Evolutionary conservation across 1,284 basidiomycete genomes (phyloP), one percentile per base, ranked within the genome.

Genomic region (Marasmius sp.): DNA sequence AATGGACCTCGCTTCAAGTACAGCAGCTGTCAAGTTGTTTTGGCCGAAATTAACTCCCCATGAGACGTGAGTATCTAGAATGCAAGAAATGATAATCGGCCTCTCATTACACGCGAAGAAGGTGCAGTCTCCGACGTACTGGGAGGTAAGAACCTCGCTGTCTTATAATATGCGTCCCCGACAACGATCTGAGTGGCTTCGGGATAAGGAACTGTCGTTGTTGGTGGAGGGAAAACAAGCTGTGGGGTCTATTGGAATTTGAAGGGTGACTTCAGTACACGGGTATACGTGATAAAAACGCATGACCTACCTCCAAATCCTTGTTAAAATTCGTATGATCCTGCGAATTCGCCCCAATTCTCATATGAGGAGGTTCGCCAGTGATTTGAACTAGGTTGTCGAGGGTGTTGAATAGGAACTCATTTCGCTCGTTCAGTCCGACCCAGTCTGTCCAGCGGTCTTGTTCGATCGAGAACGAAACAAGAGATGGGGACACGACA

Each of bases 1-100:
- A 61, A 91, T 82, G 0, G 85, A 81, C 59, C 77, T 74, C 0
- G 84, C 82, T 73, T 88, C 81, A n/a, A 86, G 79, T 53, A 81
- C 79, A 0, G 81, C 83, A 48, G 85, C 82, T 38, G 84, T 86
- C 59, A 84, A 62, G 66, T 89, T 88, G 61, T 81, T 74, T 37
- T 74, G 67, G 11, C 85, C 83, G 22, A 90, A 72, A 70, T 90
- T 89, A 59, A 91, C 77, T n/a, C 88, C 89, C 85, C 85, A 91
- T n/a, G 79, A 85, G 64, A 88, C 85, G 66, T 78, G 80, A 2
- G 85, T 86, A 39, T 58, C 64, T 63, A 18, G n/a, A 49, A 16
- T 8, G 16, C 4, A 53, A 51, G 50, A 47, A 33, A 33, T 47
- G 18, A 45, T 16, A n/a, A 10, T 16, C 48, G 47, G 18, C 16